These are phyloP conservation scores for Tolypocladium paradoxum DNA, from an alignment of 2,329 filamentous ascomycete species.

Conservation along the genomic window DNA sequence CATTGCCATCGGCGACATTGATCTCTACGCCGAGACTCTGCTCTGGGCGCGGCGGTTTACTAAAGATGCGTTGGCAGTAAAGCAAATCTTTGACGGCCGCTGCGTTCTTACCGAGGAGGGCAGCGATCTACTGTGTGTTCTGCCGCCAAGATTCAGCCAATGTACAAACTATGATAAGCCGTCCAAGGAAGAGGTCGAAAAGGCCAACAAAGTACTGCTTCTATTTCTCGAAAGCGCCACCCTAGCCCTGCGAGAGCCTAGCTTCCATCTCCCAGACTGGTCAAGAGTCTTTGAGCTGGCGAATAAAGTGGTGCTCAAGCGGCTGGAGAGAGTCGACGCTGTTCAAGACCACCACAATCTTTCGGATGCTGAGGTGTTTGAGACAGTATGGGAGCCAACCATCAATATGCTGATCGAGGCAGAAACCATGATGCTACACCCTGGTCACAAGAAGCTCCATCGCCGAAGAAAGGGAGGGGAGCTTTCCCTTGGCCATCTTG, in stretches of 20 bases:
- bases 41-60: not conserved
- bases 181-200: not conserved
- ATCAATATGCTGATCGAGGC: not conserved
- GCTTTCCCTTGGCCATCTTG: not conserved
- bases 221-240: not conserved
- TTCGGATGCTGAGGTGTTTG: not conserved
- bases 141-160: not conserved
- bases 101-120: not conserved
- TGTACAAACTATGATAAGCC: not conserved
- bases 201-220: not conserved
- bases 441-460: not conserved
- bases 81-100: not conserved
- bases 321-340: not conserved
- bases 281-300: not conserved
- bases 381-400: not conserved
- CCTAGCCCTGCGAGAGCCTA: not conserved
- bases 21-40: not conserved
- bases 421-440: not conserved
- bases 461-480: not conserved
- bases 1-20: not conserved
- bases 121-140: not conserved
- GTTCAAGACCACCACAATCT: not conserved
- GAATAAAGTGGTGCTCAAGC: not conserved
- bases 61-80: not conserved
- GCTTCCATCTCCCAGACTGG: not conserved